Conservation (phyloP, 2,329 filamentous ascomycete genomes). For the Pseudogymnoascus sp. region DNA sequence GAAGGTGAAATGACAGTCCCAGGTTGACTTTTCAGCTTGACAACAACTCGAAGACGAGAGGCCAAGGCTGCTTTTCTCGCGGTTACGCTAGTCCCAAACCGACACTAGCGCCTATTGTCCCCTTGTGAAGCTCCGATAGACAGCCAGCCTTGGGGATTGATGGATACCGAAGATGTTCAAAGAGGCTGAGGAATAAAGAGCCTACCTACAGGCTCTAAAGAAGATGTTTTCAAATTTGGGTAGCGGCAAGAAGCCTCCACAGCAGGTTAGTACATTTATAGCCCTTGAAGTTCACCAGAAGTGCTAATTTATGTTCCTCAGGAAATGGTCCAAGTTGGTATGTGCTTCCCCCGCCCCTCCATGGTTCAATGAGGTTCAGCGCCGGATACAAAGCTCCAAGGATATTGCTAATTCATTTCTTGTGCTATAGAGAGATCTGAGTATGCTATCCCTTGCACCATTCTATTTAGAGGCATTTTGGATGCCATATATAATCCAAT, state of each 20-base stretch:
- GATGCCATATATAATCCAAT: not conserved
- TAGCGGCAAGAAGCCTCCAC: constrained; percentile 61
- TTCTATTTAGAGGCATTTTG: constrained; percentile 9
- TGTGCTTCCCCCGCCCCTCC: constrained; percentile 38
- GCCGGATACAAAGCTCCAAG: not conserved
- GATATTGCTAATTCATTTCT: constrained; percentile 16
- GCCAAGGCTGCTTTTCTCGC: constrained; percentile 6
- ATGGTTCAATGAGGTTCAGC: not conserved
- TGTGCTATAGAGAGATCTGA: constrained; percentile 50
- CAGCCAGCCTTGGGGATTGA: constrained; percentile 8
- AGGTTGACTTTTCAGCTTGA: not conserved
- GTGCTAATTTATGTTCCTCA: constrained; percentile 38
- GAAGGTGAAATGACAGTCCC: not conserved
- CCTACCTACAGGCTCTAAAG: not conserved
- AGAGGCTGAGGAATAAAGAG: not conserved
- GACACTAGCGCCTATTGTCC: not conserved
- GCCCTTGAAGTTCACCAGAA: constrained; percentile 8
- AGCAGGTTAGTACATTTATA: constrained; percentile 52
- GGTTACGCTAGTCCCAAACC: not conserved
- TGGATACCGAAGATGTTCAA: constrained; percentile 2
- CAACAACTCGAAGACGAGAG: not conserved
- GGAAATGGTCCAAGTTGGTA: constrained; percentile 99
- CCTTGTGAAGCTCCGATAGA: constrained; percentile 5
- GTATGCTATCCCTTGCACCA: constrained; percentile 39
- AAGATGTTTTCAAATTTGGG: constrained; percentile 58